Evolutionary conservation across 2,329 filamentous ascomycete species (phyloP), one percentile per base, ranked within the genome.

Genomic region (Graphilbum ipis-grandicollis): DNA sequence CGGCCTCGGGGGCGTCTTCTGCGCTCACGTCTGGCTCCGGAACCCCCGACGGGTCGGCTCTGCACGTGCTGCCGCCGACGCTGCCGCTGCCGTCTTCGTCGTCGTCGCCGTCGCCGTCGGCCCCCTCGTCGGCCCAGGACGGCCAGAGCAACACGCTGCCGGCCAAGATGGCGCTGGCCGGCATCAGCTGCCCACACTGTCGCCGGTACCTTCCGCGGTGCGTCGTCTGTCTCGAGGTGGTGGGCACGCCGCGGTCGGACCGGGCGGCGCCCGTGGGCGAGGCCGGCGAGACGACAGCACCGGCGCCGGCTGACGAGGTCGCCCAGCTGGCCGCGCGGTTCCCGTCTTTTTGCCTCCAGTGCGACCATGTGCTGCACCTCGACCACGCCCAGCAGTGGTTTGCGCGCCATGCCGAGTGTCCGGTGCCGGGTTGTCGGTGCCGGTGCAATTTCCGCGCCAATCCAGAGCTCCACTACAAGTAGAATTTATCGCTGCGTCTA

Each of bases 321-420:
- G 55, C 57, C 32, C 53, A 57, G 47, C 55, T 63, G 52, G 63
- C 65, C 33, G 69, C 68, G 3, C 61, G 65, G 33, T 79, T 79
- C 47, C 71, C 73, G n/a, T 77, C 71, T 0, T 79, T 79, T 47
- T 80, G 75, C 42, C 59, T 79, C 31, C 65, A 66, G 45, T 80
- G 75, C 50, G 73, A 78, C 47, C 75, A 80, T 48, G 72, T 76
- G 9, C 55, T 75, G 47, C 75, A 80, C 46, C 59, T 78, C 39
- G 75, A 79, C 46, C 75, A 79, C 49, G 73, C 74, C 6, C 56
- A 71, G 45, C 64, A 69, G 53, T 80, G 75, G 75, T 80, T 79
- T 47, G 58, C 64, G 7, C 56, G 70, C 23, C 74, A 79, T 44
- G 62, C 63, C 21, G 72, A 79, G 53, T 79, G 75, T 47, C 74